A percentile compares a stretch with the other conserved stretches of the same genome.
Conservation (phyloP, 2,329 filamentous ascomycete species). For the Ophiostoma australiae region DNA sequence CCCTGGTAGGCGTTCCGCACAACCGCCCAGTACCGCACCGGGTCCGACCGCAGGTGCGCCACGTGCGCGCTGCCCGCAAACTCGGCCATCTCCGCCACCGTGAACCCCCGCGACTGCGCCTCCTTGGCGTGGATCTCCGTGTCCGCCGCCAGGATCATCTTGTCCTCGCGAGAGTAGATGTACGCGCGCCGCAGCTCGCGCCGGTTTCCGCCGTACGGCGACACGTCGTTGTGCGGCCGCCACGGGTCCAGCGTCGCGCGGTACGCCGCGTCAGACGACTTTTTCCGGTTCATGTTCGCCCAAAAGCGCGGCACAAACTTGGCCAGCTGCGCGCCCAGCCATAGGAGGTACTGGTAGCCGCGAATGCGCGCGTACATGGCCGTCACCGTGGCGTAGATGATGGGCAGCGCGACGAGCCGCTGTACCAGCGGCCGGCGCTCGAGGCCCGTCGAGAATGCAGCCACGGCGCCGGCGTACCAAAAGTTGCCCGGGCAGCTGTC, state of each 20-base stretch:
- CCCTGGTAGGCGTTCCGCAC: constrained; percentile 8
- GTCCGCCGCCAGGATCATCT: constrained; percentile 43
- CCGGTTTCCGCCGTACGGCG: constrained; percentile 32
- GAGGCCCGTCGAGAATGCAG: constrained; percentile 20
- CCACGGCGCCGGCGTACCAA: constrained; percentile 31
- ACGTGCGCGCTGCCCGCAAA: constrained; percentile 50
- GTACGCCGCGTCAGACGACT: neutral
- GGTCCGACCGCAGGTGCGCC: constrained; percentile 44
- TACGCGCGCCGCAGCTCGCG: constrained; percentile 46
- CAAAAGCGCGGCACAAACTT: neutral
- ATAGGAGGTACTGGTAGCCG: neutral
- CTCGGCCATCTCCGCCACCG: constrained; percentile 39
- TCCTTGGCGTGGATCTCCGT: constrained; percentile 46
- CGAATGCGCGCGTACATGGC: constrained; percentile 29
- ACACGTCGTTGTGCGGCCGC: constrained; percentile 36
- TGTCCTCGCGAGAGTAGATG: constrained; percentile 47
- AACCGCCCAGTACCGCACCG: constrained; percentile 46
- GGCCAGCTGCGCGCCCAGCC: neutral
- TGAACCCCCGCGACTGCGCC: constrained; percentile 39
- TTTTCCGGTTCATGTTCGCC: neutral
- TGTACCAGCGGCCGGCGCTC: constrained; percentile 22
- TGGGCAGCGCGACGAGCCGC: constrained; percentile 30
- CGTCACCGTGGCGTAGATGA: neutral
- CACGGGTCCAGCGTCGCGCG: constrained; percentile 25
- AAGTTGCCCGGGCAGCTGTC: constrained; percentile 49